Conservation (phyloP, 1,139 yeast genomes). For the Entelexis paramagnoliae region DNA sequence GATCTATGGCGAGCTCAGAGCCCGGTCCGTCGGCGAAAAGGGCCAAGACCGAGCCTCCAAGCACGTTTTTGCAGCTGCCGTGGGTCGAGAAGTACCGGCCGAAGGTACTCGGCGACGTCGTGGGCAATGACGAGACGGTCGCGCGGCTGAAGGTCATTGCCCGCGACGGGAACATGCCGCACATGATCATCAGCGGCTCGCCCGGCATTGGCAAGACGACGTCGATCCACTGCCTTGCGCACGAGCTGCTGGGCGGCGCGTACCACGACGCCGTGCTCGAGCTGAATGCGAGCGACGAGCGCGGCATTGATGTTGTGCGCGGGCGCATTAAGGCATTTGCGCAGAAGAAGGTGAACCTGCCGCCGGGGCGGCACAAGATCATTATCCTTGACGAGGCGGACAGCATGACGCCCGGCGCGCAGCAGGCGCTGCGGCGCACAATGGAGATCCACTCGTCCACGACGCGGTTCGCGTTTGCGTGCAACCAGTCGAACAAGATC, state of each 20-base stretch:
- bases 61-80: slow-evolving; percentile 25
- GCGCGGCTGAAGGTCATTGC: slow-evolving; percentile 78
- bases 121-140: slow-evolving; percentile 85
- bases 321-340: slow-evolving; percentile 91
- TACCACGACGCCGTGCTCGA: slow-evolving; percentile 81
- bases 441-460: slow-evolving; percentile 94
- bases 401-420: slow-evolving; percentile 98
- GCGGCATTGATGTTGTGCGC: slow-evolving; percentile 92
- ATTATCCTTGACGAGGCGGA: slow-evolving; percentile 92
- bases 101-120: slow-evolving; percentile 62
- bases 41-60: slow-evolving; percentile 9
- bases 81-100: slow-evolving; percentile 97
- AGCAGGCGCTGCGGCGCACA: slow-evolving; percentile 90
- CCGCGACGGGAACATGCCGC: slow-evolving; percentile 92
- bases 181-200: slow-evolving; percentile 75
- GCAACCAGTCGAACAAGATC: slow-evolving; percentile 87
- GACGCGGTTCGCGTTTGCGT: slow-evolving; percentile 94
- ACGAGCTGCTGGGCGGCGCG: slow-evolving; percentile 60
- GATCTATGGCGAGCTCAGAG: slow-evolving; percentile 2
- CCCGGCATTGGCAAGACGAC: slow-evolving; percentile 99
- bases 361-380: slow-evolving; percentile 71
- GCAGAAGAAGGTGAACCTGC: slow-evolving; percentile 73
- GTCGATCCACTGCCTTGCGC: slow-evolving; percentile 80
- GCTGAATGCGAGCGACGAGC: slow-evolving; percentile 89
- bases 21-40: slow-evolving; percentile 23